Evolutionary conservation across 1,284 basidiomycete species (phyloP).

Genomic region (Inonotus obliquus): DNA sequence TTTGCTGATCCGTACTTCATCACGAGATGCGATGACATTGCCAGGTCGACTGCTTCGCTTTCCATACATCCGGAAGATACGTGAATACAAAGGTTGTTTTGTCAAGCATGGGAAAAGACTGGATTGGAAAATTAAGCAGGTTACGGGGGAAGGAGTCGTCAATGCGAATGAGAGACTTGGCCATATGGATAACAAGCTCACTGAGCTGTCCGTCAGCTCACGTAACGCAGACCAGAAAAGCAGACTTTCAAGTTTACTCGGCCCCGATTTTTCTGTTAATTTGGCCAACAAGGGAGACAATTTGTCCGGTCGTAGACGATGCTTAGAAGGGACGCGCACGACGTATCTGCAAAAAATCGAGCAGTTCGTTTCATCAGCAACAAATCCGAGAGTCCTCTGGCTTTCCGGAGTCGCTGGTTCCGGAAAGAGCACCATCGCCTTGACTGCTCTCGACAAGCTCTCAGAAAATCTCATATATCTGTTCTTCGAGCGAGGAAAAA

Average conservation of each 20-base stretch:
- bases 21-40: background rate
- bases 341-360: conserved; percentile 21
- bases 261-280: background rate
- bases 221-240: background rate
- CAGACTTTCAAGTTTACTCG: background rate
- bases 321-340: conserved; percentile 19
- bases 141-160: no score
- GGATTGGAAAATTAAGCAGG: no score
- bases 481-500: background rate
- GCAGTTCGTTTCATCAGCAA: conserved; percentile 20
- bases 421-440: conserved; percentile 23
- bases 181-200: no score
- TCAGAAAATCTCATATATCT: background rate
- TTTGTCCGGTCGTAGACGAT: conserved; percentile 1
- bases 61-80: no score
- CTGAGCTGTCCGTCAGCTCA: no score
- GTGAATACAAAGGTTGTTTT: no score
- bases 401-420: no score
- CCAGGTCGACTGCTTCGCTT: background rate
- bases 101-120: no score
- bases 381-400: conserved; percentile 3
- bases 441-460: background rate
- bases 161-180: no score
- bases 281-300: background rate
- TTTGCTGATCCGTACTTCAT: no score